These are phyloP conservation scores for Phanerochaete sordida DNA, from an alignment of 768 basidiomycete species.

Conservation along the genomic window DNA sequence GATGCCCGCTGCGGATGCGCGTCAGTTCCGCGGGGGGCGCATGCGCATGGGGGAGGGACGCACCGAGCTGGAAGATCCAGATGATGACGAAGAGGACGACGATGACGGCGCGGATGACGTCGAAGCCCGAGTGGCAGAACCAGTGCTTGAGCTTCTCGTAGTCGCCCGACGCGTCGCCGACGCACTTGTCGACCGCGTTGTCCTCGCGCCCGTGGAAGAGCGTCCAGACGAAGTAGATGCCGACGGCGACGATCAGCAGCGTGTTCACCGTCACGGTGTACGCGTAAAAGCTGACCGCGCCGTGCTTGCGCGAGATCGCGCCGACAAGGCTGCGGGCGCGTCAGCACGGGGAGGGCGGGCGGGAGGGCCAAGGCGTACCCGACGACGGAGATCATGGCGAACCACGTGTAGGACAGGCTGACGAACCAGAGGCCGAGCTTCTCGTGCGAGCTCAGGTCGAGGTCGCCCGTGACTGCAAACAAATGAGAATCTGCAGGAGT, in stretches of 20 bases:
- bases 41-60: constrained; percentile 24
- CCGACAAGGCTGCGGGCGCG: constrained; percentile 1
- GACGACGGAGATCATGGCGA: constrained; percentile 44
- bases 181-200: constrained; percentile 35
- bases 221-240: constrained; percentile 46
- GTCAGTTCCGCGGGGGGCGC: neutral
- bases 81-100: constrained; percentile 43
- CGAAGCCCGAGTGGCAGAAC: constrained; percentile 40
- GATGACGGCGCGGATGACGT: constrained; percentile 38
- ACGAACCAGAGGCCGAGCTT: constrained; percentile 45
- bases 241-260: constrained; percentile 42
- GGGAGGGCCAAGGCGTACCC: constrained; percentile 41
- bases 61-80: constrained; percentile 56
- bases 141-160: constrained; percentile 28
- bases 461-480: constrained; percentile 22
- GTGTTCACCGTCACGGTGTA: constrained; percentile 43
- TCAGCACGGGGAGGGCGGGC: neutral
- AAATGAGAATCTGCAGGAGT: neutral
- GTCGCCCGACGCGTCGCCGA: constrained; percentile 29
- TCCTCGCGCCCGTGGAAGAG: constrained; percentile 37
- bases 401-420: constrained; percentile 42
- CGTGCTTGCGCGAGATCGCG: constrained; percentile 34
- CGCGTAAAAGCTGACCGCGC: constrained; percentile 41
- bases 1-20: constrained; percentile 39
- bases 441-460: constrained; percentile 34